Evolutionary conservation across 2,329 filamentous ascomycete genomes (phyloP), one percentile per base, ranked within the genome.

Genomic region (Phaeoacremonium minimum): DNA sequence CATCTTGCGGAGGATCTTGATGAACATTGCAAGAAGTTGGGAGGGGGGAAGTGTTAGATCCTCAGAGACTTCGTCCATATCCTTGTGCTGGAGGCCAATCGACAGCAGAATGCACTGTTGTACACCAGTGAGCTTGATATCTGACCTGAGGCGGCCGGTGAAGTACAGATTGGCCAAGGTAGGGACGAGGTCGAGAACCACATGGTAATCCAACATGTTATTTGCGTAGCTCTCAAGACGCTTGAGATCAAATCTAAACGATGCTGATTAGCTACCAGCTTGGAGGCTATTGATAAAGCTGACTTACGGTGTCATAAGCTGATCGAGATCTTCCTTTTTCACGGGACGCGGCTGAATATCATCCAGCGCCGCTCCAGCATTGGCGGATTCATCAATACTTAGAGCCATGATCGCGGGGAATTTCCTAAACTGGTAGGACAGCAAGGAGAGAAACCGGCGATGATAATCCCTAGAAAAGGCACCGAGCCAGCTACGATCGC

Each of bases 241-340:
- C 69, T 97, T 97, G 44, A 96, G 77, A 58, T 98, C 93, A 57
- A 93, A 97, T n/a, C n/a, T n/a, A n/a, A n/a, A n/a, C n/a, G n/a
- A n/a, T n/a, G n/a, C n/a, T n/a, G n/a, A n/a, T n/a, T n/a, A n/a
- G n/a, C n/a, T n/a, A n/a, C n/a, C n/a, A n/a, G n/a, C n/a, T n/a
- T n/a, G n/a, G n/a, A n/a, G n/a, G n/a, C n/a, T n/a, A n/a, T n/a
- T n/a, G n/a, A n/a, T n/a, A n/a, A n/a, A n/a, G n/a, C n/a, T n/a
- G n/a, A n/a, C n/a, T n/a, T n/a, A n/a, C 0, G 93, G 90, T 4
- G 87, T 88, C 59, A 98, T 77, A 3, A 83, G 61, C 13, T 71
- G 67, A 52, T 96, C 90, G 6, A 98, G 75, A 43, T 90, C 85
- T 1, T 65, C 45, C 63, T 94, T 95, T 11, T 70, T 79, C 35